Evolutionary conservation across 257 asterid genomes (phyloP).

Genomic region (Solanum etuberosum): DNA sequence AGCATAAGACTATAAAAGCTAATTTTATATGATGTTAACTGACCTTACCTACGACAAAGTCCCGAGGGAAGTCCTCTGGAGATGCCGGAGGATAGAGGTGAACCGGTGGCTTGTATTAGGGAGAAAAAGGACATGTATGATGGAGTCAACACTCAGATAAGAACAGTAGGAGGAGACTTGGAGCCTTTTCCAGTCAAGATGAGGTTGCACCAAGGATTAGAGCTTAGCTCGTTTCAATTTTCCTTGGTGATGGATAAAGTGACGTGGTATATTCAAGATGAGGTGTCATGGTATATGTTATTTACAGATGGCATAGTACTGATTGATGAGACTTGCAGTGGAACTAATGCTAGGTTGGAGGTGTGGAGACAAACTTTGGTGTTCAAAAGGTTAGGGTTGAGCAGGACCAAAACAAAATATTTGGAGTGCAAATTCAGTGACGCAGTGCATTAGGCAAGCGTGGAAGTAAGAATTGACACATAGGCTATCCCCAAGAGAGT

Average conservation of each 20-base stretch:
- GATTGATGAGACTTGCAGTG: not conserved
- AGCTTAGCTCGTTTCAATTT: not conserved
- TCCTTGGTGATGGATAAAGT: not conserved
- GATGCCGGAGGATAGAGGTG: not conserved
- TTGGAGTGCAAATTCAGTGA: not conserved
- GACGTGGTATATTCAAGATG: not conserved
- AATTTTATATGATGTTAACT: not conserved
- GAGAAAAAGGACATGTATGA: not conserved
- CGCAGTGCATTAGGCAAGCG: not conserved
- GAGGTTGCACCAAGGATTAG: not conserved
- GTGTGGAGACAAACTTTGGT: not conserved
- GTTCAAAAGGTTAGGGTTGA: not conserved
- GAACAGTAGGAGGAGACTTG: not conserved
- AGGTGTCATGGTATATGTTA: not conserved
- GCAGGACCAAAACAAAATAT: not conserved
- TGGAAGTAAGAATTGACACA: not conserved
- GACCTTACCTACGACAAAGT: not conserved
- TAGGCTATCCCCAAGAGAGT: not conserved
- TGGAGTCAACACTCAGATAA: not conserved
- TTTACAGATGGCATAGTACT: not conserved
- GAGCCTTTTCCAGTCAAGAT: not conserved
- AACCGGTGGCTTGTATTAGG: not conserved
- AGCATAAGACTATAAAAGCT: not conserved
- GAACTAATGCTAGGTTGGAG: not conserved
- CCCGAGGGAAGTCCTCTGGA: not conserved